Evolutionary conservation across 371 early-diverging fungal genomes (phyloP).

Genomic region (Thermomucor indicae-seudaticae): DNA sequence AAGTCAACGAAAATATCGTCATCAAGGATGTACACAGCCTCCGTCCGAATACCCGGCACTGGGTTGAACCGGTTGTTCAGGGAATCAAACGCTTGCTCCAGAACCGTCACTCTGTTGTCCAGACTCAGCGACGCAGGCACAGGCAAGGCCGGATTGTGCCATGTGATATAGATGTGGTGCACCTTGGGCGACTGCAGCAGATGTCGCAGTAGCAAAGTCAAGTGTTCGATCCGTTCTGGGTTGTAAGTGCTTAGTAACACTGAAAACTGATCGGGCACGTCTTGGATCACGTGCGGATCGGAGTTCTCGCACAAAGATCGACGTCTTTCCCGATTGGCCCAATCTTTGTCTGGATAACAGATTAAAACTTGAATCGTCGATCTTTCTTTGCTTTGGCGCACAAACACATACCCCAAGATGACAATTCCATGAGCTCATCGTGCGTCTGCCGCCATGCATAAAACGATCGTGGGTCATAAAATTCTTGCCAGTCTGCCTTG

Average conservation of each 20-base stretch:
- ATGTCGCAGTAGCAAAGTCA: conserved; percentile 30
- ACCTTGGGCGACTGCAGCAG: conserved; percentile 20
- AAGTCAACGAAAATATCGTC: conserved; percentile 36
- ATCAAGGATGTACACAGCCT: conserved; percentile 39
- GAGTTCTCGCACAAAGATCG: conserved; percentile 15
- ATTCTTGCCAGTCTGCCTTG: conserved; percentile 21
- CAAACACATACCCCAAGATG: too few relatives aligned
- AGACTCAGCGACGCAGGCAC: conserved; percentile 17
- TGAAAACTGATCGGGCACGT: conserved; percentile 31
- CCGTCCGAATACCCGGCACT: conserved; percentile 19
- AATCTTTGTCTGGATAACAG: conserved; percentile 6
- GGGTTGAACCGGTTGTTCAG: conserved; percentile 46
- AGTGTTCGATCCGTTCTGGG: conserved; percentile 39
- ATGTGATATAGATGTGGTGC: conserved; percentile 41
- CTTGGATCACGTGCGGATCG: conserved; percentile 3
- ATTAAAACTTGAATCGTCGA: too few relatives aligned
- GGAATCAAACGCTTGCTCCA: conserved; percentile 35
- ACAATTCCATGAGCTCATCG: conserved; percentile 8
- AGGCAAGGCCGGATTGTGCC: conserved; percentile 41
- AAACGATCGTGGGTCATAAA: conserved; percentile 22
- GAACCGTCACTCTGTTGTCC: conserved; percentile 18
- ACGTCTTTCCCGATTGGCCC: conserved; percentile 16
- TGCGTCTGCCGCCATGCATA: conserved; percentile 24
- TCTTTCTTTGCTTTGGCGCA: too few relatives aligned
- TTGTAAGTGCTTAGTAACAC: conserved; percentile 46